Evolutionary conservation across 2,329 filamentous ascomycete species (phyloP).

Genomic region (Nothophoma quercina): DNA sequence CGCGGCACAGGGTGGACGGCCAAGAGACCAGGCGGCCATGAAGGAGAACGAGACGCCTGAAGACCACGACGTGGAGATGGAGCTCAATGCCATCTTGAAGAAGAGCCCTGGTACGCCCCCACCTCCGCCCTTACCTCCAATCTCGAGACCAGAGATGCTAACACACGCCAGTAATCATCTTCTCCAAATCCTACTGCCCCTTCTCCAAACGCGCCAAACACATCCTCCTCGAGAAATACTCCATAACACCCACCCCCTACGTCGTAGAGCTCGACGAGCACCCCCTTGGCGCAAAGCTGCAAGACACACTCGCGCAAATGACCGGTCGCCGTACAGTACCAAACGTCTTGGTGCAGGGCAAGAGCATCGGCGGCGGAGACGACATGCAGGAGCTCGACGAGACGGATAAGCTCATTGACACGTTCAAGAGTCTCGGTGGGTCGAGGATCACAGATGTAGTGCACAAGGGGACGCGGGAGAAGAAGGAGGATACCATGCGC

Average conservation of each 20-base stretch:
- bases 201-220: slow-evolving; percentile 85
- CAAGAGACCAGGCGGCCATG: slow-evolving; percentile 48
- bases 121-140: not conserved
- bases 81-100: slow-evolving; percentile 82
- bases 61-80: slow-evolving; percentile 70
- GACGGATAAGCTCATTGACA: slow-evolving; percentile 71
- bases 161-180: slow-evolving; percentile 77
- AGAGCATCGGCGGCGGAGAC: slow-evolving; percentile 89
- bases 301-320: slow-evolving; percentile 72
- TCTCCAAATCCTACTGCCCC: slow-evolving; percentile 93
- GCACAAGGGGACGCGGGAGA: slow-evolving; percentile 18
- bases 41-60: slow-evolving; percentile 62
- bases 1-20: slow-evolving; percentile 54
- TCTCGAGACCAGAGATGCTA: no score
- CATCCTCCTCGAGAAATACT: slow-evolving; percentile 83
- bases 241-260: slow-evolving; percentile 80
- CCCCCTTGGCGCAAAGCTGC: slow-evolving; percentile 74
- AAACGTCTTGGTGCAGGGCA: slow-evolving; percentile 87
- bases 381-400: slow-evolving; percentile 75
- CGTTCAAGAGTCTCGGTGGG: slow-evolving; percentile 76
- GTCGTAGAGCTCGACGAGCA: slow-evolving; percentile 92
- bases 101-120: slow-evolving; percentile 73
- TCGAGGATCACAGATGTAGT: slow-evolving; percentile 62
- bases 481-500: not conserved
- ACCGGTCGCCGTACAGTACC: slow-evolving; percentile 89